A percentile compares a stretch with the other conserved stretches of the same genome.
Conservation (phyloP, 23 red algal genomes). For the Cyanidiococcus yangmingshanensis region DNA sequence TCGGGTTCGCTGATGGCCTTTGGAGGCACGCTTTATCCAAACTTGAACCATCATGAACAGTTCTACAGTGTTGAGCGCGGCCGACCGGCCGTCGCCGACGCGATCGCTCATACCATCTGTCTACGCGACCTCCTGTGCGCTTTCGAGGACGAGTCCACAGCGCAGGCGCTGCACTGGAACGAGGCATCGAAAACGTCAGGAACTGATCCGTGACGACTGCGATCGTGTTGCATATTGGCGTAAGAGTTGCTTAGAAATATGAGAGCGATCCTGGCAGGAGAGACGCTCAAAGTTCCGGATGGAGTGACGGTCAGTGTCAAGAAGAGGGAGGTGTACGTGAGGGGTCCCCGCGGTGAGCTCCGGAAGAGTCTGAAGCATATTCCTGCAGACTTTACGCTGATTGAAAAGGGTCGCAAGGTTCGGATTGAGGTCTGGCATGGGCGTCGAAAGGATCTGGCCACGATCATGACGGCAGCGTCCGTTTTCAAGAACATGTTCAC, state of each 20-base stretch:
- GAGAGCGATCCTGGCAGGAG: slow-evolving; percentile 1
- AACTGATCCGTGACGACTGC: too few relatives aligned
- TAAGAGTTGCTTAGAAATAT: neutral
- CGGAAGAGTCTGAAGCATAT: slow-evolving; percentile 44
- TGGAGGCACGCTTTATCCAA: too few relatives aligned
- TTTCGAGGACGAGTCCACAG: too few relatives aligned
- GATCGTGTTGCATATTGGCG: too few relatives aligned
- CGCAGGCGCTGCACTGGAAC: too few relatives aligned
- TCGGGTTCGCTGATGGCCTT: too few relatives aligned
- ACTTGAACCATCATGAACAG: too few relatives aligned
- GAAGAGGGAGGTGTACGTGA: slow-evolving; percentile 52
- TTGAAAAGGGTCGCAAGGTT: slow-evolving; percentile 50
- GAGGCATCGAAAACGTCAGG: too few relatives aligned
- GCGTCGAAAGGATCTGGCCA: slow-evolving; percentile 61
- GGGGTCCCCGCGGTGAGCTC: slow-evolving; percentile 72
- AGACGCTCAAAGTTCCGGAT: slow-evolving; percentile 21
- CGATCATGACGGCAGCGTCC: slow-evolving; percentile 74
- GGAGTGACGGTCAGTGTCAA: slow-evolving; percentile 54
- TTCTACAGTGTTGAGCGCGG: too few relatives aligned
- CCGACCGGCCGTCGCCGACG: too few relatives aligned
- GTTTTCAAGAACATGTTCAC: slow-evolving; percentile 83
- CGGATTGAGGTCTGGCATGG: slow-evolving; percentile 97
- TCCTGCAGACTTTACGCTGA: slow-evolving; percentile 42
- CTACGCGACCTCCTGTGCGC: too few relatives aligned
- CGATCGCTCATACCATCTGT: too few relatives aligned